A percentile compares a stretch with the other conserved stretches of the same genome.
These are phyloP conservation scores for Brasenia schreberi DNA, from an alignment of 164 flowering plant genomes.

Conservation along the genomic window DNA sequence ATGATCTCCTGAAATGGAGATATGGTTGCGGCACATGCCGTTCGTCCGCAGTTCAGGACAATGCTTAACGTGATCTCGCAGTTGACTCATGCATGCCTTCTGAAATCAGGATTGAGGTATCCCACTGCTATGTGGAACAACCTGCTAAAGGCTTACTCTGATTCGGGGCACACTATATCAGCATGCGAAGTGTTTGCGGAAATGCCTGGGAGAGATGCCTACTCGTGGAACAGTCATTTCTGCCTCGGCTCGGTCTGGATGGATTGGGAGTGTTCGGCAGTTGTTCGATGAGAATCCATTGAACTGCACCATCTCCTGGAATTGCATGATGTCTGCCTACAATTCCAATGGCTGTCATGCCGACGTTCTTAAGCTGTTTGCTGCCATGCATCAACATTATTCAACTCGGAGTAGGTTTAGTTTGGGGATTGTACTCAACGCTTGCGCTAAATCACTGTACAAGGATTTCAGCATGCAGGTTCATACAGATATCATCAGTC, in stretches of 20 bases:
- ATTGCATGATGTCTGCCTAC: constrained; percentile 76
- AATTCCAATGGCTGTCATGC: constrained; percentile 37
- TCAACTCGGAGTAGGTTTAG: constrained; percentile 39
- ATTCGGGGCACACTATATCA: neutral
- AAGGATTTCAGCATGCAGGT: constrained; percentile 63
- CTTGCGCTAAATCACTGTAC: constrained; percentile 61
- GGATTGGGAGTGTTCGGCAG: constrained; percentile 32
- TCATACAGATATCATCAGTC: constrained; percentile 56
- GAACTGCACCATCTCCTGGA: constrained; percentile 42
- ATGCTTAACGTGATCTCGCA: neutral
- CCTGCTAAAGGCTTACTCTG: neutral
- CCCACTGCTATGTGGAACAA: neutral
- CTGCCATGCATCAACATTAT: constrained; percentile 63
- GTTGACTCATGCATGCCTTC: neutral
- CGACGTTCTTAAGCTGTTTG: constrained; percentile 45
- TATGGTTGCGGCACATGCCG: no score
- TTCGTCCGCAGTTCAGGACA: neutral
- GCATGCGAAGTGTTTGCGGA: neutral
- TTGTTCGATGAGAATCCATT: constrained; percentile 36
- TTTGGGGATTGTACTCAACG: constrained; percentile 57
- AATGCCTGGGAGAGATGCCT: neutral
- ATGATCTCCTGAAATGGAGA: no score
- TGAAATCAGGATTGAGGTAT: neutral
- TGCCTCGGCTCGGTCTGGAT: constrained; percentile 15
- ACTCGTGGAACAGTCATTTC: neutral